Conservation (phyloP, 441 rosid species). For the Pelargonium cotyledonis region DNA sequence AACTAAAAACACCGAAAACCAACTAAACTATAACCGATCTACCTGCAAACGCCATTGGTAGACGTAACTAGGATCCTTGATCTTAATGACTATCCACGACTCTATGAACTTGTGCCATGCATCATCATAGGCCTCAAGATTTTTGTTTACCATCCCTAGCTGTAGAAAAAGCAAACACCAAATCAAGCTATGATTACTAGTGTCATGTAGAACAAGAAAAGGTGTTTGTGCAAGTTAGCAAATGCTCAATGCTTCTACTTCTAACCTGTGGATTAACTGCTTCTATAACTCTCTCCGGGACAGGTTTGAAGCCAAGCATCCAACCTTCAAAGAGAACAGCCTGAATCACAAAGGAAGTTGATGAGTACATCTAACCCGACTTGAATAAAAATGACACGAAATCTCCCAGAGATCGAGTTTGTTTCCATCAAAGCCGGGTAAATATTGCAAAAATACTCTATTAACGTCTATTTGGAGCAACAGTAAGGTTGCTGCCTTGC, state of each 20-base stretch:
- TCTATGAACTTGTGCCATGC: conserved; percentile 84
- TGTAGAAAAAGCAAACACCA: conserved; percentile 22
- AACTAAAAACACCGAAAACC: too few species aligned
- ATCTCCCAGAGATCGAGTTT: too few species aligned
- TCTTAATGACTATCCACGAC: conserved; percentile 83
- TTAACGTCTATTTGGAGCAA: too few species aligned
- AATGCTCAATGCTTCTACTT: background rate
- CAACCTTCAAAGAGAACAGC: conserved; percentile 90
- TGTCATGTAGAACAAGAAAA: background rate
- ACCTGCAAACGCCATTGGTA: conserved; percentile 98
- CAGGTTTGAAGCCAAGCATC: conserved; percentile 95
- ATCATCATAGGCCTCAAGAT: conserved; percentile 77
- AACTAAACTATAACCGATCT: too few species aligned
- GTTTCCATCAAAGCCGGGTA: too few species aligned
- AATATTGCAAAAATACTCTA: too few species aligned
- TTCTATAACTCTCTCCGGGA: conserved; percentile 49
- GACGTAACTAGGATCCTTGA: conserved; percentile 81
- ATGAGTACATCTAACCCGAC: too few species aligned
- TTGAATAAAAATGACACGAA: too few species aligned
- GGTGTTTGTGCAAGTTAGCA: background rate
- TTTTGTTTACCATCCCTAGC: conserved; percentile 75
- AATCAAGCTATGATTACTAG: background rate
- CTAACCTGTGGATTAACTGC: conserved; percentile 86
- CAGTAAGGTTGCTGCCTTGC: too few species aligned
- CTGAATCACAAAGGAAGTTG: conserved; percentile 28